Conservation (phyloP, 2,329 filamentous ascomycete species). For the Colletotrichum costaricense region DNA sequence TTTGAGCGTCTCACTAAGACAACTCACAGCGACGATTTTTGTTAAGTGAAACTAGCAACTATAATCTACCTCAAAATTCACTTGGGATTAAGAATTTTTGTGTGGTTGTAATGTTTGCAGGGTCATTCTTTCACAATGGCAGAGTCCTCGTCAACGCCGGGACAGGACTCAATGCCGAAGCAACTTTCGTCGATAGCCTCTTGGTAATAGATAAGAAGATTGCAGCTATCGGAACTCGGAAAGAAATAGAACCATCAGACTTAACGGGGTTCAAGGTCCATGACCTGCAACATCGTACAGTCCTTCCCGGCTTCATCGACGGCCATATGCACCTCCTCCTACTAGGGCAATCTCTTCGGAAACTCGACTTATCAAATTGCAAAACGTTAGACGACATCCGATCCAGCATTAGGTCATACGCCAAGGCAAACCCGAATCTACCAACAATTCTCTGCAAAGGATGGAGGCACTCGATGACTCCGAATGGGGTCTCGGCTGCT, state of each 20-base stretch:
- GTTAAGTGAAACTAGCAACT: no score
- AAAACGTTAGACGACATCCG: slow-evolving; percentile 51
- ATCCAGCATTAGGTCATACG: slow-evolving; percentile 46
- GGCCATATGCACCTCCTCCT: slow-evolving; percentile 57
- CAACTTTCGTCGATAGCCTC: slow-evolving; percentile 20
- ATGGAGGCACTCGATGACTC: slow-evolving; percentile 58
- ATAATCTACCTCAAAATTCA: no score
- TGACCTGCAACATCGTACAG: slow-evolving; percentile 5
- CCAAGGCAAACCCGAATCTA: slow-evolving; percentile 46
- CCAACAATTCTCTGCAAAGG: slow-evolving; percentile 52
- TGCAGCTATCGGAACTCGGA: slow-evolving; percentile 2
- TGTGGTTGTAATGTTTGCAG: background rate
- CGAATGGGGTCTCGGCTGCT: slow-evolving; percentile 49
- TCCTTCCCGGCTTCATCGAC: slow-evolving; percentile 55
- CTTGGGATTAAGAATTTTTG: accelerated
- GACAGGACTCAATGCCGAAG: slow-evolving; percentile 38
- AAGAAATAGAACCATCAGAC: background rate
- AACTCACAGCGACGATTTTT: background rate
- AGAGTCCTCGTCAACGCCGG: slow-evolving; percentile 42
- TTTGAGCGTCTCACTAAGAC: background rate
- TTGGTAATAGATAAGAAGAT: slow-evolving; percentile 12
- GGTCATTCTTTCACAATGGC: slow-evolving; percentile 42
- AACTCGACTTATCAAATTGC: slow-evolving; percentile 50
- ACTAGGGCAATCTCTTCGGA: slow-evolving; percentile 52
- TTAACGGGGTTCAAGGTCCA: background rate